phyloP scores from a whole-genome alignment of 177 flowering plant genomes.

The Vitis hybrid region DNA sequence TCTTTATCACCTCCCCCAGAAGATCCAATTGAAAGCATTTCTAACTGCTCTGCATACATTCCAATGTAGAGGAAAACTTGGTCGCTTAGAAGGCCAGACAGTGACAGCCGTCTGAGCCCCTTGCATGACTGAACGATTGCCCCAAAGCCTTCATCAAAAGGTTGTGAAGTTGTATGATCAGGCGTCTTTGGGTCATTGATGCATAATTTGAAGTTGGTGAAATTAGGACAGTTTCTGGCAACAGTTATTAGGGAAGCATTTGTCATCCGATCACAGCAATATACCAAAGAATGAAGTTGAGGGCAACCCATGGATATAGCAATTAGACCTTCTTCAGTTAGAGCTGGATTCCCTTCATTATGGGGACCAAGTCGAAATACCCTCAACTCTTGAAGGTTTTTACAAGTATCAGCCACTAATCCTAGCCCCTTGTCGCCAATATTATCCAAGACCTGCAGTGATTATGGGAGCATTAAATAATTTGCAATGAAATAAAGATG shows the following conservation, averaged over 20 bases:
- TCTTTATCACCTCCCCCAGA: constrained; percentile 26
- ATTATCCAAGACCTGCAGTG: constrained; percentile 14
- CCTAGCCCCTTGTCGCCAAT: constrained; percentile 18
- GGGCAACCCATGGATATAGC: constrained; percentile 25
- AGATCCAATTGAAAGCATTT: constrained; percentile 22
- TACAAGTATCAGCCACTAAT: constrained; percentile 11
- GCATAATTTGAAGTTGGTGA: constrained; percentile 25
- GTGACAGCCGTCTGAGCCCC: constrained; percentile 18
- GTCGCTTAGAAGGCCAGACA: constrained; percentile 25
- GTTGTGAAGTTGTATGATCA: constrained; percentile 18
- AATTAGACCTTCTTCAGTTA: constrained; percentile 19
- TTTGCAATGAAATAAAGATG: background rate
- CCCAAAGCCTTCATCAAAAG: constrained; percentile 28
- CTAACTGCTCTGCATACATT: constrained; percentile 21
- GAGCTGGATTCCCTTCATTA: constrained; percentile 5
- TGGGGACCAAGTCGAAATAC: constrained; percentile 20
- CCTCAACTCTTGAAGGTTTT: constrained; percentile 18
- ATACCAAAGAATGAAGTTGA: constrained; percentile 23
- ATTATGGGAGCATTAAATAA: background rate
- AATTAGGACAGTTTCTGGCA: constrained; percentile 22
- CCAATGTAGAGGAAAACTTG: constrained; percentile 23
- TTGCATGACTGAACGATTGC: constrained; percentile 19
- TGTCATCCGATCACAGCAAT: constrained; percentile 27
- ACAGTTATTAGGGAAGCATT: constrained; percentile 23
- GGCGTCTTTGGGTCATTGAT: constrained; percentile 18